phyloP scores from a whole-genome alignment of 2,329 filamentous ascomycete genomes.

The Penicillium sp. region DNA sequence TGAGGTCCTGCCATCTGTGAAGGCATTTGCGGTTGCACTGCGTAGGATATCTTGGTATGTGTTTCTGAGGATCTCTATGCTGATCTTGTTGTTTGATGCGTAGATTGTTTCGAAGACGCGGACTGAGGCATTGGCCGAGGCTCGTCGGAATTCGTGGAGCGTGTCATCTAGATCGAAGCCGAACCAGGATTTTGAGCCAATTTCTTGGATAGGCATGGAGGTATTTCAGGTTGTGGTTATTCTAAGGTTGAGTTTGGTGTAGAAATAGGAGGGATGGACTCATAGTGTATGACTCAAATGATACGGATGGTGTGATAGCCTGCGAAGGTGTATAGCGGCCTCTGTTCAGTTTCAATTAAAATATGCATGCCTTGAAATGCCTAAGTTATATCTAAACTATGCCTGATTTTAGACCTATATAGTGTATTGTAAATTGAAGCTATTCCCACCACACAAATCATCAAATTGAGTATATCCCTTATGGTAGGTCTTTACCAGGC shows the following conservation, averaged over 20 bases:
- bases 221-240: not conserved
- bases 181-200: constrained; percentile 38
- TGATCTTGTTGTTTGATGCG: constrained; percentile 9
- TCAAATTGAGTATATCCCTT: no score
- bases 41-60: constrained; percentile 28
- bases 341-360: no score
- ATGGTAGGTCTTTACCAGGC: no score
- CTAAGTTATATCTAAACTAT: no score
- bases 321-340: no score
- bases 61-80: constrained; percentile 11
- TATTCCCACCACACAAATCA: no score
- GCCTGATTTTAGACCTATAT: no score
- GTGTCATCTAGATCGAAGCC: constrained; percentile 53
- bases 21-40: constrained; percentile 40
- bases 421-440: no score
- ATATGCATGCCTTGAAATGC: no score
- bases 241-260: not conserved
- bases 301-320: not conserved
- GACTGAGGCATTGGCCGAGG: constrained; percentile 38
- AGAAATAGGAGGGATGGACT: not conserved
- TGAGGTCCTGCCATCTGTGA: constrained; percentile 47
- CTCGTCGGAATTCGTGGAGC: constrained; percentile 47
- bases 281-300: not conserved
- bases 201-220: constrained; percentile 14
- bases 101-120: constrained; percentile 33